These are phyloP conservation scores for Cercospora sp. DNA, from an alignment of 2,329 filamentous ascomycete genomes.

Conservation along the genomic window DNA sequence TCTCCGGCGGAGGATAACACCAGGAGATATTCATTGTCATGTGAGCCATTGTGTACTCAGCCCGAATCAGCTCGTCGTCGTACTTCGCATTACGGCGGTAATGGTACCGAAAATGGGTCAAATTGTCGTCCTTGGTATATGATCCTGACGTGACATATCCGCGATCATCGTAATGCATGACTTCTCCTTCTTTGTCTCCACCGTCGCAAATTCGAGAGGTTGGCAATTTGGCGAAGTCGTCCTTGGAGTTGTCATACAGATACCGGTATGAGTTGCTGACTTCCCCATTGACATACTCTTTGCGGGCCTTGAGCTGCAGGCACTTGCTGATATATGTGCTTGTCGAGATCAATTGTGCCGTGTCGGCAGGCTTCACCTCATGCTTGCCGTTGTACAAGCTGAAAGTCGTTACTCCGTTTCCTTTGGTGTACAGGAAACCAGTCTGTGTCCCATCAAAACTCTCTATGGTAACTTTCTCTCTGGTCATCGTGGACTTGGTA, in stretches of 20 bases:
- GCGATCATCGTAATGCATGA: conserved; percentile 54
- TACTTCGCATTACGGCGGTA: conserved; percentile 57
- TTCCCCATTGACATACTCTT: conserved; percentile 48
- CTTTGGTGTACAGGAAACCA: conserved; percentile 10
- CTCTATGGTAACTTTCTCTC: conserved; percentile 9
- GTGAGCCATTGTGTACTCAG: conserved; percentile 56
- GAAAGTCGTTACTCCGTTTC: conserved; percentile 21
- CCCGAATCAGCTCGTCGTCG: conserved; percentile 57
- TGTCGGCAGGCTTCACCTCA: conserved; percentile 48
- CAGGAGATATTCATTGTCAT: conserved; percentile 57
- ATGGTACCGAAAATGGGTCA: conserved; percentile 56
- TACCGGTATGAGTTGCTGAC: conserved; percentile 53
- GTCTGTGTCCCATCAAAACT: conserved; percentile 1
- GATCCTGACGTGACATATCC: conserved; percentile 56
- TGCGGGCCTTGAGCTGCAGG: conserved; percentile 44
- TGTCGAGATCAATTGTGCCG: conserved; percentile 46
- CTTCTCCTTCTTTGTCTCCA: conserved; percentile 49
- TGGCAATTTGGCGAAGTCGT: conserved; percentile 38
- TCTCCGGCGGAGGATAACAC: conserved; percentile 14
- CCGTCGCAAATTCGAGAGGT: conserved; percentile 47
- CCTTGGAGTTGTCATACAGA: conserved; percentile 47
- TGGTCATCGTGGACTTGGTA: conserved; percentile 10
- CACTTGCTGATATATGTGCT: conserved; percentile 52
- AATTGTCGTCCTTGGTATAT: conserved; percentile 54
- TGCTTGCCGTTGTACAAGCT: conserved; percentile 41